Conservation (phyloP, 2,329 filamentous ascomycete species). For the Arthrobotrys musiformis region DNA sequence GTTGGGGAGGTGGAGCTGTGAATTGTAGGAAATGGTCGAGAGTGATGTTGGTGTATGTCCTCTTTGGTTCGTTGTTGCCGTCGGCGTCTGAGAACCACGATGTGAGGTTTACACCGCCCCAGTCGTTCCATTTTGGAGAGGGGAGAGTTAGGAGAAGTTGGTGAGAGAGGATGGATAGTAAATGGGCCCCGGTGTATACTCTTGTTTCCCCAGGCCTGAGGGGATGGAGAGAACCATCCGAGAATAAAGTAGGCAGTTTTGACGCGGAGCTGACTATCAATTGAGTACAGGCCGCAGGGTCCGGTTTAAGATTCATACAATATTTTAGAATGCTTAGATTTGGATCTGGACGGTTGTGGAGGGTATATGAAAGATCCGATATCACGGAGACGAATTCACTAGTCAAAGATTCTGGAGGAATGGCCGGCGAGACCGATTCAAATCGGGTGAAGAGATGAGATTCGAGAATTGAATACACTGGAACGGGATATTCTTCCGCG, state of each 20-base stretch:
- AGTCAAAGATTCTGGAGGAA: constrained; percentile 5
- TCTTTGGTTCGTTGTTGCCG: constrained; percentile 32
- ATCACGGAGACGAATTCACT: constrained; percentile 21
- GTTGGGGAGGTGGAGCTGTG: not conserved
- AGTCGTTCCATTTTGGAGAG: constrained; percentile 39
- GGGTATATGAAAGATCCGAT: constrained; percentile 45
- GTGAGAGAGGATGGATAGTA: constrained; percentile 17
- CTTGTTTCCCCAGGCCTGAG: constrained; percentile 18
- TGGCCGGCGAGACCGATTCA: not conserved
- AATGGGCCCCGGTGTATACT: constrained; percentile 13
- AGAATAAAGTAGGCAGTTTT: constrained; percentile 1
- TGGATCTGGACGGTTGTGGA: constrained; percentile 34
- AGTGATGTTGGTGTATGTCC: constrained; percentile 28
- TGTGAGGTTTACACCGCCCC: constrained; percentile 50
- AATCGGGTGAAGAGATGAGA: constrained; percentile 32
- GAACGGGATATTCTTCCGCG: constrained; percentile 13
- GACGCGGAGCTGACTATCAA: constrained; percentile 26
- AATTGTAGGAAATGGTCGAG: constrained; percentile 23
- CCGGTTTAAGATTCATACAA: not conserved
- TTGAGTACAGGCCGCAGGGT: not conserved
- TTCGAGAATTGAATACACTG: constrained; percentile 27
- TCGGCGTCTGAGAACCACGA: constrained; percentile 47
- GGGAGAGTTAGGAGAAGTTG: constrained; percentile 33
- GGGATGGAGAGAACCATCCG: constrained; percentile 9
- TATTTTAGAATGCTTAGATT: constrained; percentile 36